Conservation (phyloP, 2,329 filamentous ascomycete species). For the Dothidotthia symphoricarpi region DNA sequence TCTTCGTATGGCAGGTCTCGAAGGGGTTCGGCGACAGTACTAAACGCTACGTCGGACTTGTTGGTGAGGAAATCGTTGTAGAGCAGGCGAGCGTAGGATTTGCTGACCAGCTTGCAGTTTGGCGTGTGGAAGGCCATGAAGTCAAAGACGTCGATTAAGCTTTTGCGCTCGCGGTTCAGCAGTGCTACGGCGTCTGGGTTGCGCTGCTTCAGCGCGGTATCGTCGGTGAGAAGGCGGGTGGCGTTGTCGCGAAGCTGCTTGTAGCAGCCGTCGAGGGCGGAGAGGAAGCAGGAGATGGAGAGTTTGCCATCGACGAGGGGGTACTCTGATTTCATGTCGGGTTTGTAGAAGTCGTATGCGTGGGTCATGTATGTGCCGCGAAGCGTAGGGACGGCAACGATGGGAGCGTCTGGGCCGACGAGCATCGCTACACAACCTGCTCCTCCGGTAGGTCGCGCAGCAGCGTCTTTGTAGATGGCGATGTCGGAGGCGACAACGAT, state of each 20-base stretch:
- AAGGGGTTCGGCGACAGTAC: constrained; percentile 51
- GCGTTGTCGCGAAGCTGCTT: too few relatives aligned
- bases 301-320: constrained; percentile 54
- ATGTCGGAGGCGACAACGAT: constrained; percentile 55
- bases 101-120: constrained; percentile 56
- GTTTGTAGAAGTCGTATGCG: constrained; percentile 57
- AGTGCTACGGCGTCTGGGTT: constrained; percentile 47
- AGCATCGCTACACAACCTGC: constrained; percentile 56
- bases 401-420: constrained; percentile 51
- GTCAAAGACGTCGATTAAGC: constrained; percentile 53
- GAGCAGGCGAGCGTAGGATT: constrained; percentile 53
- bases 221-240: too few relatives aligned
- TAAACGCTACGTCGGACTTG: constrained; percentile 50
- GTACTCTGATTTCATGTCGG: constrained; percentile 55
- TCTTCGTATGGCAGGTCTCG: too few relatives aligned
- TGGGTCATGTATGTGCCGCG: constrained; percentile 53
- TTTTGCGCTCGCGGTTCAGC: constrained; percentile 45
- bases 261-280: constrained; percentile 55
- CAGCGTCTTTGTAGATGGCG: constrained; percentile 56
- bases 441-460: constrained; percentile 53
- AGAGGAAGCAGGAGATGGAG: constrained; percentile 54
- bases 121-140: constrained; percentile 57
- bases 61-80: constrained; percentile 54
- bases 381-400: constrained; percentile 51
- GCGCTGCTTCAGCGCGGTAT: constrained; percentile 51